These are phyloP conservation scores for Erodium chrysanthum DNA, from an alignment of 441 rosid species.

Conservation along the genomic window DNA sequence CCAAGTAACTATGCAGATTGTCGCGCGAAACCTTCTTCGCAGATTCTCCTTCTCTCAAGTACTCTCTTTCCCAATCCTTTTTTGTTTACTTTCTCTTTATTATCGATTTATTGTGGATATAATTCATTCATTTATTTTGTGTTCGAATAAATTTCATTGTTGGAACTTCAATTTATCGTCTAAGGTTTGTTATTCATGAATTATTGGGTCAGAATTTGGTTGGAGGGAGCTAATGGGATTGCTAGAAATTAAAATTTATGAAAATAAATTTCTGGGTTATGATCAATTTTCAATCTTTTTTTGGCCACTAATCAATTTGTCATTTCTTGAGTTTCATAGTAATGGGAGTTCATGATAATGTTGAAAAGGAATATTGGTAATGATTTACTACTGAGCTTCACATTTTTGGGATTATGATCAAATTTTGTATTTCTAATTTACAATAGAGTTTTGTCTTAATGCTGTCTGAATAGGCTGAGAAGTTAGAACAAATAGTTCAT, in stretches of 20 bases:
- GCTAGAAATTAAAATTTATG: background rate
- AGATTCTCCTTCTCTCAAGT: conserved; percentile 37
- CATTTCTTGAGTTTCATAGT: background rate
- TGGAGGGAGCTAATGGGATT: background rate
- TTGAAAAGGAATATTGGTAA: background rate
- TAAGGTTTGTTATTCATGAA: background rate
- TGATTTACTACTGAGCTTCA: background rate
- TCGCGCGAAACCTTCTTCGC: conserved; percentile 34
- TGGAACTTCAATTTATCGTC: background rate
- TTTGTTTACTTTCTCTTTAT: background rate
- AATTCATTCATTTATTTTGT: background rate
- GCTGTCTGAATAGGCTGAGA: background rate
- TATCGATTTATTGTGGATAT: background rate
- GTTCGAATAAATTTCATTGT: background rate
- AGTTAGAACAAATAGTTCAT: background rate
- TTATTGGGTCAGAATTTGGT: background rate
- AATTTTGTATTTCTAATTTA: background rate
- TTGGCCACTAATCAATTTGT: background rate
- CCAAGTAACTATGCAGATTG: conserved; percentile 29
- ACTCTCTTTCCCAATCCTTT: conserved; percentile 12
- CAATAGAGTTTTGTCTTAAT: background rate
- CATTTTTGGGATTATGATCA: background rate
- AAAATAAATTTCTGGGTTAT: background rate
- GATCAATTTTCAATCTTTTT: background rate
- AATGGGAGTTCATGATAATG: background rate